Conservation (phyloP, 306 rosid genomes). For the Quercus rubra region DNA sequence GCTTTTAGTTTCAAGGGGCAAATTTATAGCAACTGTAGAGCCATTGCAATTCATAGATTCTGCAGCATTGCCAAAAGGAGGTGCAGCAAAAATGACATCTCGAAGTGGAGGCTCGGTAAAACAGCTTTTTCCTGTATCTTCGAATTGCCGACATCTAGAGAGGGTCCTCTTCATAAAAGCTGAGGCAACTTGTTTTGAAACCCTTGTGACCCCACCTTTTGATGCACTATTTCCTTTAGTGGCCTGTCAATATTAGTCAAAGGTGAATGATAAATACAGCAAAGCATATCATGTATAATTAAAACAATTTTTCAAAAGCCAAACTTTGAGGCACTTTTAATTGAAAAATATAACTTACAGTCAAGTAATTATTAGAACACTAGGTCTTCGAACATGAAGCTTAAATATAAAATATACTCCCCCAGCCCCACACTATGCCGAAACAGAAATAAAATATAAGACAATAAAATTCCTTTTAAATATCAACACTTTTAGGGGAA, state of each 20-base stretch:
- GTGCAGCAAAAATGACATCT: constrained; percentile 51
- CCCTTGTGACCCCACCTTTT: constrained; percentile 65
- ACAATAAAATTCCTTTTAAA: neutral
- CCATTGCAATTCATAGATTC: constrained; percentile 32
- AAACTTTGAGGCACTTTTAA: neutral
- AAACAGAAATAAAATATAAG: neutral
- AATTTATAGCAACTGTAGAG: constrained; percentile 17
- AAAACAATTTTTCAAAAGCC: neutral
- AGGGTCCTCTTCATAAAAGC: constrained; percentile 80
- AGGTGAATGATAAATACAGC: constrained; percentile 2
- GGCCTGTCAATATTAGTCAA: constrained; percentile 57
- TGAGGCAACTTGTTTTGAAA: constrained; percentile 61
- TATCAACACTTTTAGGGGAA: too few relatives aligned
- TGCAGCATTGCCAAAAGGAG: constrained; percentile 29
- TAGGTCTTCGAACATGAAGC: neutral
- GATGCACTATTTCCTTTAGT: constrained; percentile 75
- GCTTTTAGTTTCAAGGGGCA: constrained; percentile 14
- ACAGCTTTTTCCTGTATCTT: constrained; percentile 72
- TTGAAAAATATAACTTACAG: neutral
- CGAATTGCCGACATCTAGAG: constrained; percentile 60
- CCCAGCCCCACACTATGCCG: neutral
- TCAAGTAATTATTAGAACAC: neutral
- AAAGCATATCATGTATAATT: constrained; percentile 1
- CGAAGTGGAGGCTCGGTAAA: constrained; percentile 57
- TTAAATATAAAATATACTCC: neutral